Base-by-base conservation (phyloP, 352 stramenopile species). In the Aphanomyces euteiches region DNA sequence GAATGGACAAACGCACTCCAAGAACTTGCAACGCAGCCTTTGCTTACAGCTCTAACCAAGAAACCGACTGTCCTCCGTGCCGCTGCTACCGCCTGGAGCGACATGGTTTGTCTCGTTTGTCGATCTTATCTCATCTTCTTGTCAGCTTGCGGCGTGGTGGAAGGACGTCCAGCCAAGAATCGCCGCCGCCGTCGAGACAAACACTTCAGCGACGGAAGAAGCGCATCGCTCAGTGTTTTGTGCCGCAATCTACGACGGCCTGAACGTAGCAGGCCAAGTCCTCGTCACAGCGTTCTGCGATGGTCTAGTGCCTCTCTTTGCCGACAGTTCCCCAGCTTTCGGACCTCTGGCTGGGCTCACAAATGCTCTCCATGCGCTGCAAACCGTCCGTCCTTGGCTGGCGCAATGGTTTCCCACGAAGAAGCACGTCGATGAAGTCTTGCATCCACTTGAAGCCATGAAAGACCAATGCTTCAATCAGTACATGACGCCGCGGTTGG, bases 101-200 rank as follows among this genome's bases (percentile, higher is more conserved):
- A 5, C 37, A 17, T 50, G 57, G 56, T 64, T n/a, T 7, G 15
- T 19, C 5, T 7, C 43, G 2, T 61, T 37, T 43, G 39, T 37
- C 17, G 4, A 34, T 19, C 13, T 15, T 47, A 28, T 56, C 43
- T 58, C 10, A 17, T 17, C 10, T 19, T 6, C 17, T 34, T n/a
- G 15, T 15, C 45, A 69, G 64, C 5, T 70, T 8, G 39, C 3
- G 38, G 39, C 36, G 54, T 70, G 64, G 64, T 70, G 64, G 64
- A 5, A 28, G 3, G 17, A 8, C 34, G 8, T 70, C 21, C 50
- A 70, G 47, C 64, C 64, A 41, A 34, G 59, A 8, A 39, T 70
- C 38, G 36, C 21, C 7, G 17, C 15, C 7, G 47, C 15, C 36
- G 21, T 45, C 7, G 64, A 70, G 3, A 53, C 64, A 37, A 70